Base-by-base conservation (phyloP, 2,329 filamentous ascomycete genomes). In the Nannizzia gypsea region DNA sequence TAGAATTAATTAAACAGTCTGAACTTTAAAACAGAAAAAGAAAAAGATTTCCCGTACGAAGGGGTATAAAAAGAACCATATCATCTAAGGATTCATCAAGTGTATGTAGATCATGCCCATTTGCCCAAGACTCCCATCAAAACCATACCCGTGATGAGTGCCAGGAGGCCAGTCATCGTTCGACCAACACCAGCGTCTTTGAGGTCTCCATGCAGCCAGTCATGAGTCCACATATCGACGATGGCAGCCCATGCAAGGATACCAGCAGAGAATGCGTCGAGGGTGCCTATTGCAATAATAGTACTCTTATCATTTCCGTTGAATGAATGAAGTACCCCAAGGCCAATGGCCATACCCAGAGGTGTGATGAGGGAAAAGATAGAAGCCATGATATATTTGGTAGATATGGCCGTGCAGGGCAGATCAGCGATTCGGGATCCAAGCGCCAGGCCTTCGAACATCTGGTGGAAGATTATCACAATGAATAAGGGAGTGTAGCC, bases 161-260 rank as follows among this genome's bases (percentile, higher is more conserved):
- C 79, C 3, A 78, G 42, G 36, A 81, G 71, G 0, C 79, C 85
- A 6, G 80, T 69, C 0, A 69, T 38, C 0, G 82, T 83, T 60
- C 77, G 79, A 0, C 76, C 28, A 1, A 78, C 40, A 0, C 78
- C 70, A 0, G 84, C 79, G 31, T 80, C 72, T 15, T 79, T 70
- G 69, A 88, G 71, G 67, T 86, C 82, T 1, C 76, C 76, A 66
- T 83, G 73, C 66, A 86, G 80, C 88, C 88, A 91, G 68, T 91
- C 88, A 44, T 81, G 76, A 1, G 85, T 85, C 82, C 85, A 85
- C 86, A 91, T 90, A 74, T 90, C 87, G 0, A 90, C 87, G 1
- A 90, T 73, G 1, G 86, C 86, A 1, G 90, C 87, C 86, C 88
- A 91, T n/a, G 87, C 75, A 34, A 91, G 76, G 50, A 92, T 88